Evolutionary conservation across 306 rosid species (phyloP).

Genomic region (Castanea sativa): DNA sequence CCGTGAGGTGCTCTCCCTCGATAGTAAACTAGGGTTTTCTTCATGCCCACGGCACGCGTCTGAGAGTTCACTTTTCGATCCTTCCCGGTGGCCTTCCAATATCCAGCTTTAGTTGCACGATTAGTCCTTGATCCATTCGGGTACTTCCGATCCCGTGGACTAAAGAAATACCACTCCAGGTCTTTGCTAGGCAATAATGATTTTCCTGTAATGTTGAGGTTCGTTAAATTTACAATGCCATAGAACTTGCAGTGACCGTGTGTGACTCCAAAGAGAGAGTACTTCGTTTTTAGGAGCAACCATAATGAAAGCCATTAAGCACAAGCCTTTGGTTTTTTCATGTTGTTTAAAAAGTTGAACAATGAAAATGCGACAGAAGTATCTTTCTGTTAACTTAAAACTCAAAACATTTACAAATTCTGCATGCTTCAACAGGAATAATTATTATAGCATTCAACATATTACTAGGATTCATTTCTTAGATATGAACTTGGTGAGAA

Average conservation of each 20-base stretch:
- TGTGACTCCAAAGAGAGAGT: background rate
- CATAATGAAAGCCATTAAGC: too few species aligned
- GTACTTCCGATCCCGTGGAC: conserved; percentile 85
- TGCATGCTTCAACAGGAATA: too few species aligned
- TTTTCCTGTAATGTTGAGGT: conserved; percentile 45
- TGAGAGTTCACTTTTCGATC: conserved; percentile 80
- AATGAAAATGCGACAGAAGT: too few species aligned
- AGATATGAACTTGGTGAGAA: background rate
- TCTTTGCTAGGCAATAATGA: conserved; percentile 91
- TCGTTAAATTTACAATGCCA: too few species aligned
- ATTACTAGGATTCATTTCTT: background rate
- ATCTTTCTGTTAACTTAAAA: too few species aligned
- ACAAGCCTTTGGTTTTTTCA: too few species aligned
- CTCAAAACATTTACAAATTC: too few species aligned
- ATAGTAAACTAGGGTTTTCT: conserved; percentile 94
- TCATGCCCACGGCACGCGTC: conserved; percentile 69
- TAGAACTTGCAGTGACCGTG: too few species aligned
- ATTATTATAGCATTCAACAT: background rate
- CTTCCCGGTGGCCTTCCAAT: conserved; percentile 97
- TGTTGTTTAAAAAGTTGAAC: too few species aligned
- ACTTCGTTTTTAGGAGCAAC: too few species aligned
- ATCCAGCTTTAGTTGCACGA: conserved; percentile 86
- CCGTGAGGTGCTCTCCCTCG: conserved; percentile 96
- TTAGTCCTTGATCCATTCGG: conserved; percentile 97
- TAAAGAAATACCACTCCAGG: conserved; percentile 94